These are phyloP conservation scores for Flammula alnicola DNA, from an alignment of 1,284 basidiomycete species.

Conservation along the genomic window DNA sequence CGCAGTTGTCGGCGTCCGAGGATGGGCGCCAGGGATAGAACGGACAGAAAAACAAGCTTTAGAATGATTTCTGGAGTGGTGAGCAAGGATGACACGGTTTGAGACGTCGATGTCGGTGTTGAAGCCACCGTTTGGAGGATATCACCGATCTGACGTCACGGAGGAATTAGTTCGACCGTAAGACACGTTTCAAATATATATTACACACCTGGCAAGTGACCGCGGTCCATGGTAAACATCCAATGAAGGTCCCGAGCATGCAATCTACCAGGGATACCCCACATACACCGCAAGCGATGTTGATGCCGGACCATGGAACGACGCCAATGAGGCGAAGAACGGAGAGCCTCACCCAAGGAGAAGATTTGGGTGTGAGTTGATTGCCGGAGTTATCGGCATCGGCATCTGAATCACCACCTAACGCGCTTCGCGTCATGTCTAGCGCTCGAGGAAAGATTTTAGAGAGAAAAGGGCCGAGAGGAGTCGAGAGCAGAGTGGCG, in stretches of 20 bases:
- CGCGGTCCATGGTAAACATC: constrained; percentile 80
- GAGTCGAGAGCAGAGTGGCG: constrained; percentile 78
- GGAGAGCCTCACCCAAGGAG: constrained; percentile 84
- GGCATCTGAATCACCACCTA: constrained; percentile 54
- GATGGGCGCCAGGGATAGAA: constrained; percentile 80
- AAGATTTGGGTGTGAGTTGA: constrained; percentile 49
- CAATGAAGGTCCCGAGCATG: constrained; percentile 81
- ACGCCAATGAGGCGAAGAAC: constrained; percentile 87
- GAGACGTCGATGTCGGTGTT: constrained; percentile 65
- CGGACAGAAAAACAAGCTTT: constrained; percentile 74
- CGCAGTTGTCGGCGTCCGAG: constrained; percentile 68
- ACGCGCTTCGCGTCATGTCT: constrained; percentile 74
- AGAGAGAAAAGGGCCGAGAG: constrained; percentile 83
- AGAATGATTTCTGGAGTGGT: constrained; percentile 72
- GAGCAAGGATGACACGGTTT: constrained; percentile 73
- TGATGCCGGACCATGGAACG: constrained; percentile 94
- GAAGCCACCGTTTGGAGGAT: constrained; percentile 79
- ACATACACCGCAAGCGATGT: constrained; percentile 90
- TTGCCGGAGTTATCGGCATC: constrained; percentile 30
- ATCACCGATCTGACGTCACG: constrained; percentile 68
- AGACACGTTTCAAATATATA: constrained; percentile 18
- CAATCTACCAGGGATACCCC: constrained; percentile 79
- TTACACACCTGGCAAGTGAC: constrained; percentile 78
- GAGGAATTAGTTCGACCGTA: constrained; percentile 22
- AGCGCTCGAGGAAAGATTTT: constrained; percentile 83